Evolutionary conservation across 352 stramenopile species (phyloP).

Genomic region (Globisporangium rhizosaccharum): DNA sequence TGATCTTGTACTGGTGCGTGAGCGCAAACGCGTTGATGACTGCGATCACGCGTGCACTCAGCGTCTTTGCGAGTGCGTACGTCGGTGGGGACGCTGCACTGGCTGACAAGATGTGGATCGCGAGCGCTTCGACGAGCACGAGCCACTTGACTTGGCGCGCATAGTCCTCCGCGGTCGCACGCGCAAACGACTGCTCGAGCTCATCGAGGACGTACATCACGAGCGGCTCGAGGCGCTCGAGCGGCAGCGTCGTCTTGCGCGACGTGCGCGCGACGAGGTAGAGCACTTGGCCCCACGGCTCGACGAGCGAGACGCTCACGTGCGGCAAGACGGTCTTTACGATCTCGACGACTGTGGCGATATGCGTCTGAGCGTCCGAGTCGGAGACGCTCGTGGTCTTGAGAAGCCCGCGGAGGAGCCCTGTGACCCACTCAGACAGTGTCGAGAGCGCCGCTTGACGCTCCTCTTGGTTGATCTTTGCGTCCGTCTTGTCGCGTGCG

Average conservation of each 20-base stretch:
- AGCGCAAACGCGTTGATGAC: conserved; percentile 48
- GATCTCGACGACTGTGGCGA: conserved; percentile 24
- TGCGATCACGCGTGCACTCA: conserved; percentile 23
- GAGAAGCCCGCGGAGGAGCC: conserved; percentile 33
- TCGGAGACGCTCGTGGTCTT: too few species aligned
- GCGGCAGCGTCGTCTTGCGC: conserved; percentile 8
- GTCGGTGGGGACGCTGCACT: conserved; percentile 6
- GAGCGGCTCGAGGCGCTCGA: conserved; percentile 19
- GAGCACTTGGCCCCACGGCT: conserved; percentile 54
- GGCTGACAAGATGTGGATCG: conserved; percentile 37
- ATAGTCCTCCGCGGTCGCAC: conserved; percentile 58
- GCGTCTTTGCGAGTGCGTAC: conserved; percentile 16
- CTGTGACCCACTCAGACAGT: conserved; percentile 44
- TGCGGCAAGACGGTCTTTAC: conserved; percentile 42
- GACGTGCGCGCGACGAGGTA: conserved; percentile 41
- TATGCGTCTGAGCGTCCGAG: conserved; percentile 9
- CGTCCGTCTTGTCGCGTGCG: conserved; percentile 30
- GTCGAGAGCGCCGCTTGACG: conserved; percentile 52
- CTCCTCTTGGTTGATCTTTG: conserved; percentile 47
- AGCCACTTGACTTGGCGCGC: conserved; percentile 75
- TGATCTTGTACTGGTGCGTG: conserved; percentile 76
- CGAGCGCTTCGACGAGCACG: conserved; percentile 41
- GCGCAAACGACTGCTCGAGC: conserved; percentile 51
- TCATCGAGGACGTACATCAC: conserved; percentile 37
- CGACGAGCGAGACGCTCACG: conserved; percentile 49